phyloP scores from a whole-genome alignment of 108 stramenopile species.

The Cyclotella atomus region DNA sequence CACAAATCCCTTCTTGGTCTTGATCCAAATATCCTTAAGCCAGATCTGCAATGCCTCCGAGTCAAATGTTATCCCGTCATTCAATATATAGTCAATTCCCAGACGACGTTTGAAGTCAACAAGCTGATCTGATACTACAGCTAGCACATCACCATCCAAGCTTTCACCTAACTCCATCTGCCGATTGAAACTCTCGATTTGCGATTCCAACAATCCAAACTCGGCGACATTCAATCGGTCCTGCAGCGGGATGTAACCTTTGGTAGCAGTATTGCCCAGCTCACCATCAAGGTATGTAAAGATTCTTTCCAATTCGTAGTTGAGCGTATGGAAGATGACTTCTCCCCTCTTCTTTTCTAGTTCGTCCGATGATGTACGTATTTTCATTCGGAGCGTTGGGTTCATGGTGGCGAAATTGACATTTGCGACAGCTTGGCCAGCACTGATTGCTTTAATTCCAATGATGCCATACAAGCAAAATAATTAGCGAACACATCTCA shows the following conservation, averaged over 20 bases:
- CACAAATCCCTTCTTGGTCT: slow-evolving; percentile 74
- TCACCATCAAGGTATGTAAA: slow-evolving; percentile 91
- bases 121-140: slow-evolving; percentile 80
- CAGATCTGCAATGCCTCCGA: slow-evolving; percentile 70
- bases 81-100: slow-evolving; percentile 91
- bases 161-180: slow-evolving; percentile 65
- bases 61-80: slow-evolving; percentile 73
- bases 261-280: slow-evolving; percentile 71
- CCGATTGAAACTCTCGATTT: slow-evolving; percentile 77
- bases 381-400: slow-evolving; percentile 67
- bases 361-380: slow-evolving; percentile 67
- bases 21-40: slow-evolving; percentile 59
- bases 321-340: slow-evolving; percentile 75
- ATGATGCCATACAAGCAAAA: too few relatives aligned
- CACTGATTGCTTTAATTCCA: slow-evolving; percentile 52
- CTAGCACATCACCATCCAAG: slow-evolving; percentile 79
- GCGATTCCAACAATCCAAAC: slow-evolving; percentile 93
- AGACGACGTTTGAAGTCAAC: slow-evolving; percentile 91
- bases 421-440: slow-evolving; percentile 84
- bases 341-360: slow-evolving; percentile 68
- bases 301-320: slow-evolving; percentile 91
- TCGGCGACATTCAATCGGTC: slow-evolving; percentile 96
- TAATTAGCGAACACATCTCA: too few relatives aligned
- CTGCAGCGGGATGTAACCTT: slow-evolving; percentile 86
- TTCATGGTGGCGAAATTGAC: slow-evolving; percentile 78